phyloP scores from a whole-genome alignment of 106 monocot species.

The Agapanthus africanus region DNA sequence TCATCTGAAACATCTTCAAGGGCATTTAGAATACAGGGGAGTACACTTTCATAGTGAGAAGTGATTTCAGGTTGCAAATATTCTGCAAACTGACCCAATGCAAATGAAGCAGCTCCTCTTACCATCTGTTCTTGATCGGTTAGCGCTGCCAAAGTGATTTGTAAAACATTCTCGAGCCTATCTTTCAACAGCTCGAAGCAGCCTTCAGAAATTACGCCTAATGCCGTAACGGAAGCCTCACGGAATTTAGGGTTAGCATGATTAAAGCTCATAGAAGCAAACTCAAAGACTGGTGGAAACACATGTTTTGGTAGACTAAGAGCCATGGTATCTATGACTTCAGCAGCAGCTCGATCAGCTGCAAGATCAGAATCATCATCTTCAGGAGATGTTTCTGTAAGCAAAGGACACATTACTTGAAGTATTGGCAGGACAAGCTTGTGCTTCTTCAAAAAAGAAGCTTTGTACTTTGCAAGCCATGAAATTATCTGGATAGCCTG shows the following conservation, averaged over 20 bases:
- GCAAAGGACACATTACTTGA: conserved; percentile 92
- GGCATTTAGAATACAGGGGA: conserved; percentile 82
- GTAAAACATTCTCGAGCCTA: conserved; percentile 62
- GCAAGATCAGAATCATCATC: conserved; percentile 86
- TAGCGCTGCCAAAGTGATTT: conserved; percentile 77
- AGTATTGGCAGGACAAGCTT: conserved; percentile 78
- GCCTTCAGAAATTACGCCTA: conserved; percentile 95
- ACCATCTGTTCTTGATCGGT: conserved; percentile 97
- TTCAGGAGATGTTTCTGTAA: conserved; percentile 66
- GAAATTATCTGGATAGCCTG: conserved; percentile 89
- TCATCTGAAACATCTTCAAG: conserved; percentile 93
- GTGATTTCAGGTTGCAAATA: conserved; percentile 93
- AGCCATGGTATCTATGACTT: conserved; percentile 99
- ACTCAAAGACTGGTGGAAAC: conserved; percentile 74
- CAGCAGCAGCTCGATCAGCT: conserved; percentile 92
- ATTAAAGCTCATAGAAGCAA: conserved; percentile 61
- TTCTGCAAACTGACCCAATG: conserved; percentile 94
- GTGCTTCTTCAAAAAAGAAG: conserved; percentile 83
- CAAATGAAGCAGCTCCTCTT: conserved; percentile 98
- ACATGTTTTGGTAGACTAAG: conserved; percentile 87
- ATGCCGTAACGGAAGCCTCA: conserved; percentile 87
- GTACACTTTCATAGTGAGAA: conserved; percentile 69
- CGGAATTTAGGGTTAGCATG: conserved; percentile 74
- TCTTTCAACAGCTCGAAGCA: conserved; percentile 73
- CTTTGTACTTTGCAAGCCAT: conserved; percentile 96